Percentiles rank a stretch among this genome's conserved stretches.
phyloP scores from a whole-genome alignment of 1,284 basidiomycete genomes.

The Ganoderma resinaceum region DNA sequence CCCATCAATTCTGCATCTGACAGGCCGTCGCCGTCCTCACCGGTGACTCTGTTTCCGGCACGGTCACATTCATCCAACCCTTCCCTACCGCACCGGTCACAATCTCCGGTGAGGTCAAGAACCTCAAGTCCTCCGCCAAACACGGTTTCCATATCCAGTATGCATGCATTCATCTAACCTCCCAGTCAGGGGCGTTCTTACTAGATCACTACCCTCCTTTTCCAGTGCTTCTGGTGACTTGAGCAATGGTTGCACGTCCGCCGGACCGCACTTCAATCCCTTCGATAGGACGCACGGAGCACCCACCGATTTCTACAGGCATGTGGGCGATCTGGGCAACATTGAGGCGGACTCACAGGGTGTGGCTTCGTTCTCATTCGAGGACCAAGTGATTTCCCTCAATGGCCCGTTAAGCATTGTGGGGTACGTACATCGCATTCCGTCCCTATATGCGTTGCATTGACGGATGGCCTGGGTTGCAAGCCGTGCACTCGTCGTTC shows the following conservation, averaged over 20 bases:
- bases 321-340: slow-evolving; percentile 84
- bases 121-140: slow-evolving; percentile 63
- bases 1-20: not conserved
- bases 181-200: not conserved
- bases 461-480: not conserved
- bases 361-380: slow-evolving; percentile 62
- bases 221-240: slow-evolving; percentile 72
- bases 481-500: slow-evolving; percentile 46
- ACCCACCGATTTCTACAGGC: slow-evolving; percentile 61
- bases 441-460: not conserved
- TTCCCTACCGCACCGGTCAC: slow-evolving; percentile 60
- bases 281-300: slow-evolving; percentile 70
- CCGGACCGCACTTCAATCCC: slow-evolving; percentile 84
- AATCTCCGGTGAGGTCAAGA: slow-evolving; percentile 67
- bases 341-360: slow-evolving; percentile 69
- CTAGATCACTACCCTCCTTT: no score
- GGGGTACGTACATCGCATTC: slow-evolving; percentile 53
- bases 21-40: slow-evolving; percentile 75
- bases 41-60: slow-evolving; percentile 68
- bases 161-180: slow-evolving; percentile 36
- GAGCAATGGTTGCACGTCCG: slow-evolving; percentile 70
- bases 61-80: slow-evolving; percentile 70
- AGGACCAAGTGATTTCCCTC: slow-evolving; percentile 70
- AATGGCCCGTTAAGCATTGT: slow-evolving; percentile 76
- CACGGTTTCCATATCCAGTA: slow-evolving; percentile 85